Evolutionary conservation across 2,329 filamentous ascomycete genomes (phyloP).

Genomic region (Saccharata proteae): DNA sequence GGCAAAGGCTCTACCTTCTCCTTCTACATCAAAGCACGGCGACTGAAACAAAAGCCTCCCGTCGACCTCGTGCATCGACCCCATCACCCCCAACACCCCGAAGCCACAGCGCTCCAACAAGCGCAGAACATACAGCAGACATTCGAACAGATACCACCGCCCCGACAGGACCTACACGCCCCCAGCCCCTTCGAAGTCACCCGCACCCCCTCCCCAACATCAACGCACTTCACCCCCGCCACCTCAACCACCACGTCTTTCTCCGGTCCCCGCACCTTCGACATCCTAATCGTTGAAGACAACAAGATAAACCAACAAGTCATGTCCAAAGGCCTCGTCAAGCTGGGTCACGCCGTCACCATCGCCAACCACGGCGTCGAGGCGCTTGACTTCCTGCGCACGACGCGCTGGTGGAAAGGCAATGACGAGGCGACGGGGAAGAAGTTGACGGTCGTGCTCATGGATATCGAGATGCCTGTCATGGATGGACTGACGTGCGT

Average conservation of each 20-base stretch:
- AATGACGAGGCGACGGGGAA: constrained; percentile 1
- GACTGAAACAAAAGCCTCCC: constrained; percentile 13
- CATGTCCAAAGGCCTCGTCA: constrained; percentile 26
- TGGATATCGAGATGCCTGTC: constrained; percentile 28
- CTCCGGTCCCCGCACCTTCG: constrained; percentile 1
- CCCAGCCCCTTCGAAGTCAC: constrained; percentile 1
- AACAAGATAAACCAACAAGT: constrained; percentile 31
- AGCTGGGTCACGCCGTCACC: constrained; percentile 22
- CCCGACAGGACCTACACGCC: constrained; percentile 1
- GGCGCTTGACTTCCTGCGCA: constrained; percentile 21
- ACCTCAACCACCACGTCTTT: constrained; percentile 51
- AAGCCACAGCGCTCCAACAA: constrained; percentile 5
- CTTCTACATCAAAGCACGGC: constrained; percentile 56
- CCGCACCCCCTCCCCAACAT: no score
- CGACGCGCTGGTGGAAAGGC: constrained; percentile 11
- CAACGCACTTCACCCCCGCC: constrained; percentile 43
- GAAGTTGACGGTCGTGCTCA: constrained; percentile 20
- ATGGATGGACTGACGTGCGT: constrained; percentile 27
- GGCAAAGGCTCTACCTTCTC: constrained; percentile 57
- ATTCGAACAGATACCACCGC: constrained; percentile 5
- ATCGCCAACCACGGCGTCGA: constrained; percentile 28
- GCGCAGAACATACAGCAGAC: constrained; percentile 6
- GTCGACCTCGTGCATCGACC: neutral
- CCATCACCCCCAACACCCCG: neutral
- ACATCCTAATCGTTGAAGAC: constrained; percentile 25